phyloP scores from a whole-genome alignment of 2,329 filamentous ascomycete genomes.

The Arthrobotrys musiformis region DNA sequence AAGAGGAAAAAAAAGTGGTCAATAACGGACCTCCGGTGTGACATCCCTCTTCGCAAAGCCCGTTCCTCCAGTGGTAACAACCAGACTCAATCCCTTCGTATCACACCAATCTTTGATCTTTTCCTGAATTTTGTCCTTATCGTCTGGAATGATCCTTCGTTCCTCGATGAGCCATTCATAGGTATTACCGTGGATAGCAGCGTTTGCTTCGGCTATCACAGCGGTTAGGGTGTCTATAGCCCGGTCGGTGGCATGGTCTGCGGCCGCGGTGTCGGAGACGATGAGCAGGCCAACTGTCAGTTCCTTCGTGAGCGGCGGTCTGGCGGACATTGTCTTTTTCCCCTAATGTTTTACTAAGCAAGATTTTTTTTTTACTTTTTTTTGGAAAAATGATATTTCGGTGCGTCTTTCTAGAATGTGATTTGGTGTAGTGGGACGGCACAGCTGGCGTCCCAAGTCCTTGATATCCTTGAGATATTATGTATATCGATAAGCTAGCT shows the following conservation, averaged over 20 bases:
- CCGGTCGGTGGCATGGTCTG: constrained; percentile 80
- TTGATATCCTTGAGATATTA: background rate
- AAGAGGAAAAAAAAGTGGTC: background rate
- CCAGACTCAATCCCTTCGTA: constrained; percentile 73
- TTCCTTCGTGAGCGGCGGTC: constrained; percentile 58
- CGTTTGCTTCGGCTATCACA: constrained; percentile 71
- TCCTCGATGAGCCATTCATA: constrained; percentile 73
- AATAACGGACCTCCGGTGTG: constrained; percentile 80
- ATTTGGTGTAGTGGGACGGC: background rate
- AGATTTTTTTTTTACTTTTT: background rate
- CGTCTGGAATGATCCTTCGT: constrained; percentile 82
- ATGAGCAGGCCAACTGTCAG: constrained; percentile 83
- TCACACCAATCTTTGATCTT: constrained; percentile 80
- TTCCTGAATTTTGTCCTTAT: constrained; percentile 77
- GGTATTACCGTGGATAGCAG: constrained; percentile 10
- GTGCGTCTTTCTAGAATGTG: background rate
- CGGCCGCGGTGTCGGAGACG: constrained; percentile 87
- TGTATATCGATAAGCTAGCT: too few species aligned
- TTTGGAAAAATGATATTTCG: too few species aligned
- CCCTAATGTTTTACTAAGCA: background rate
- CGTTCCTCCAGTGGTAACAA: constrained; percentile 91
- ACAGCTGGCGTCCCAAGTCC: background rate
- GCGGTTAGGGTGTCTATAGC: constrained; percentile 76
- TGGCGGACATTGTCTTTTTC: background rate
- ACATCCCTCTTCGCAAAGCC: constrained; percentile 86